phyloP scores from a whole-genome alignment of 805 yeast genomes.

The Schwanniomyces sp. region DNA sequence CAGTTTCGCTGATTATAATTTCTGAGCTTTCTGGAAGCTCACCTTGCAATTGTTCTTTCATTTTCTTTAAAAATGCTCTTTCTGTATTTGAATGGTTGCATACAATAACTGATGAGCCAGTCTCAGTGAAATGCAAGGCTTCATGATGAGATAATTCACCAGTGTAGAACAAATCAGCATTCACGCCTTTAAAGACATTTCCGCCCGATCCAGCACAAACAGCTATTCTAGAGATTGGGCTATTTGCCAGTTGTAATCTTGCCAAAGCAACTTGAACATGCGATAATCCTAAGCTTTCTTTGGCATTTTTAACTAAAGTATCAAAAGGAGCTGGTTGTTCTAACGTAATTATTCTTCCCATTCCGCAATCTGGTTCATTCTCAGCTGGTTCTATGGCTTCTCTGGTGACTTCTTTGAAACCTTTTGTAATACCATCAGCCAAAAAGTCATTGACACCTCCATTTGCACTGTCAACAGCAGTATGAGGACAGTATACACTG shows the following conservation, averaged over 20 bases:
- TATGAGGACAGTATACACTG: constrained; percentile 92
- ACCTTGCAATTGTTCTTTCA: constrained; percentile 48
- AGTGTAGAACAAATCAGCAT: constrained; percentile 74
- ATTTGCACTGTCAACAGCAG: constrained; percentile 88
- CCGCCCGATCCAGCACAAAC: constrained; percentile 97
- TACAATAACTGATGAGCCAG: constrained; percentile 68
- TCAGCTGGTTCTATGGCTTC: constrained; percentile 46
- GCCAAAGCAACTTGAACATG: constrained; percentile 62
- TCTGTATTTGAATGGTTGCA: constrained; percentile 94
- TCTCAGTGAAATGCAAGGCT: constrained; percentile 66
- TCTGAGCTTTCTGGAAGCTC: constrained; percentile 45
- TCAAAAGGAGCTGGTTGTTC: constrained; percentile 40
- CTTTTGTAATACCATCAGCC: constrained; percentile 51
- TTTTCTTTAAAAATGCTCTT: constrained; percentile 67
- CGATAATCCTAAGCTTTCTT: constrained; percentile 49
- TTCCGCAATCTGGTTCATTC: constrained; percentile 61
- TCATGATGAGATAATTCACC: constrained; percentile 98
- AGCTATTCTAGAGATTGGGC: constrained; percentile 58
- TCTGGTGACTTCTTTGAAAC: constrained; percentile 22
- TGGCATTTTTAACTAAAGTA: constrained; percentile 51
- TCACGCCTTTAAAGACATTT: constrained; percentile 61
- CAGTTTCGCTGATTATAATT: constrained; percentile 53
- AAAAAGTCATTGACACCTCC: constrained; percentile 97
- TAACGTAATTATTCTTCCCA: constrained; percentile 71
- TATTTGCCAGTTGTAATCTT: constrained; percentile 21